Conservation (phyloP, 1,284 basidiomycete genomes). For the Ganoderma lucidum region DNA sequence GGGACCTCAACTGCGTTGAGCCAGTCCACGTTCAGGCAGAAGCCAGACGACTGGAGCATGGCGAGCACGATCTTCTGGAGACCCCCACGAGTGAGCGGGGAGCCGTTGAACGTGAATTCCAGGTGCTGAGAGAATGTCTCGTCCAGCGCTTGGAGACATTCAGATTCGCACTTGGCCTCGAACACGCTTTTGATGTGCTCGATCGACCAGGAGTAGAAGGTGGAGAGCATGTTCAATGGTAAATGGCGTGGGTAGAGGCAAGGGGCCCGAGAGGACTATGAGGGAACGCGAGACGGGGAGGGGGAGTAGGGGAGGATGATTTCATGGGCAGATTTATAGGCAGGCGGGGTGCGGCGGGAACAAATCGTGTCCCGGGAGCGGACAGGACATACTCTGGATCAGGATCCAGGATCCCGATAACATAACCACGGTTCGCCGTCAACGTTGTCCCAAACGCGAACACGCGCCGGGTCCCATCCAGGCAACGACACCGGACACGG, state of each 20-base stretch:
- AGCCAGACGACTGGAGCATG: constrained; percentile 52
- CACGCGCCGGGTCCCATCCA: constrained; percentile 14
- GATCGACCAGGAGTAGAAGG: constrained; percentile 60
- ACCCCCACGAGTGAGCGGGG: constrained; percentile 47
- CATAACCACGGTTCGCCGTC: constrained; percentile 23
- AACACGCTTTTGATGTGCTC: constrained; percentile 60
- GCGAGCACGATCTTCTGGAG: constrained; percentile 54
- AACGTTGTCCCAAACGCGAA: constrained; percentile 14
- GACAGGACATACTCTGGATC: constrained; percentile 17
- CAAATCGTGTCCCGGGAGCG: constrained; percentile 12
- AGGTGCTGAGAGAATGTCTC: constrained; percentile 55
- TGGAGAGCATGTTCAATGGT: constrained; percentile 43
- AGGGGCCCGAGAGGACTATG: not conserved
- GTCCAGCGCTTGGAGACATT: constrained; percentile 52
- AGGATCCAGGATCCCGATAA: constrained; percentile 20
- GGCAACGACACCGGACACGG: constrained; percentile 12
- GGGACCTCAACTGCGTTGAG: constrained; percentile 54
- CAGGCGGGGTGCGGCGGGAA: constrained; percentile 7
- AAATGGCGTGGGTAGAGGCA: constrained; percentile 7
- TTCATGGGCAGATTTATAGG: constrained; percentile 27
- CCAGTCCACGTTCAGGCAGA: constrained; percentile 57
- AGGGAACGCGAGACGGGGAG: constrained; percentile 5
- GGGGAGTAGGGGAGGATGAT: constrained; percentile 1
- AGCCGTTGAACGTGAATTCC: constrained; percentile 55
- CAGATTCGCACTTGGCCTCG: constrained; percentile 55